phyloP scores from a whole-genome alignment of 2,329 filamentous ascomycete genomes.

The Sclerotinia glacialis region DNA sequence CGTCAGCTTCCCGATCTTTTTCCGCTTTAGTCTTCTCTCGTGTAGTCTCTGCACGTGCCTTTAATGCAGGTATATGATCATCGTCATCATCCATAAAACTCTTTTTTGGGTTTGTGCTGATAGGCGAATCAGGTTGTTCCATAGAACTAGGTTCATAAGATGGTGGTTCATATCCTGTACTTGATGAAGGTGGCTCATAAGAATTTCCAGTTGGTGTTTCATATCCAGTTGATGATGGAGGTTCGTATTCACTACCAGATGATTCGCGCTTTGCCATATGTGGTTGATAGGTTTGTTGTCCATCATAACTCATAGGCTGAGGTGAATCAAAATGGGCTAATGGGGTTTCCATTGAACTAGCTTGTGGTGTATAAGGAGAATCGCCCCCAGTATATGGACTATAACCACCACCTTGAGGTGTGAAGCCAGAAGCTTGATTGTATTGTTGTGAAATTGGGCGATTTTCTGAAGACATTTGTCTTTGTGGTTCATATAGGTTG shows the following conservation, averaged over 20 bases:
- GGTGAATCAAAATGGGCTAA: conserved; percentile 25
- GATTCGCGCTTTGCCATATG: conserved; percentile 26
- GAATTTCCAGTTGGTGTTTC: conserved; percentile 27
- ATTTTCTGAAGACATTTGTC: conserved; percentile 44
- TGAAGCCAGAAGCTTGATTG: conserved; percentile 35
- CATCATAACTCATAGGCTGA: conserved; percentile 29
- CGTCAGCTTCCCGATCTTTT: conserved; percentile 76
- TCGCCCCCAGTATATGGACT: conserved; percentile 27
- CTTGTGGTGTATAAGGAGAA: conserved; percentile 18
- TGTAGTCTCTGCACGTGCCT: conserved; percentile 40
- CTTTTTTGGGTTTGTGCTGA: conserved; percentile 62
- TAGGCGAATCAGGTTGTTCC: conserved; percentile 43
- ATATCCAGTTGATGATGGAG: conserved; percentile 34
- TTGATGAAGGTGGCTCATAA: conserved; percentile 34
- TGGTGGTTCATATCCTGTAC: conserved; percentile 39
- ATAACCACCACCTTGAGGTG: conserved; percentile 29
- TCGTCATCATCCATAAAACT: conserved; percentile 82
- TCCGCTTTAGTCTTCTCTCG: conserved; percentile 61
- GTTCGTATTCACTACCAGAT: conserved; percentile 41
- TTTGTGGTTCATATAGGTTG: conserved; percentile 44
- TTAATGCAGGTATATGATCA: conserved; percentile 57
- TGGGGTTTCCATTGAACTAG: not conserved
- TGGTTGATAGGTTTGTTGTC: conserved; percentile 19
- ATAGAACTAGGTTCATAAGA: conserved; percentile 54
- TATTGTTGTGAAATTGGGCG: conserved; percentile 34